Evolutionary conservation across 1,284 basidiomycete species (phyloP).

Genomic region (Rhodotorula sp.): DNA sequence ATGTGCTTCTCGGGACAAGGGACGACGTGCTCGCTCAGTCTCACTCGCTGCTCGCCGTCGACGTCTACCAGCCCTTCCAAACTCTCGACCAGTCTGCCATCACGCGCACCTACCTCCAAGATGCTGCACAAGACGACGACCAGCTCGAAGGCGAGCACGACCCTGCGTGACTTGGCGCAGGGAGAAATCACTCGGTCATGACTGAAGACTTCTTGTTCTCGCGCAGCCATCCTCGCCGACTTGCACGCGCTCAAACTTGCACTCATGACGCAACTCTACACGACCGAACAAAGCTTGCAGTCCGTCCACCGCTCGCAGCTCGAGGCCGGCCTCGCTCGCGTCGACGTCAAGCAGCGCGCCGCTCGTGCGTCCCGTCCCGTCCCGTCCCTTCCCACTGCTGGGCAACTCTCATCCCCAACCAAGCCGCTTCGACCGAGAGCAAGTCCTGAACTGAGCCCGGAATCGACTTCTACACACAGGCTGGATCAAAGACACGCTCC

Average conservation of each 20-base stretch:
- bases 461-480: neutral
- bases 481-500: neutral
- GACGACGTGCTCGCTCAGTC: neutral
- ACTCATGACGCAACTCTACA: neutral
- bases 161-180: too few species aligned
- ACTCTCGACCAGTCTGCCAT: neutral
- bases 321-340: too few species aligned
- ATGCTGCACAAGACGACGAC: neutral
- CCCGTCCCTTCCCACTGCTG: too few species aligned
- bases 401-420: too few species aligned
- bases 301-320: neutral
- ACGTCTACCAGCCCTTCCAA: neutral
- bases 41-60: constrained; percentile 1
- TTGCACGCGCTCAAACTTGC: neutral
- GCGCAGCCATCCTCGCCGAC: constrained; percentile 6
- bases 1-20: neutral
- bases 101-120: neutral
- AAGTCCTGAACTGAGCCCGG: too few species aligned
- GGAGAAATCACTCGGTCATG: too few species aligned
- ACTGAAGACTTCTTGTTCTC: neutral
- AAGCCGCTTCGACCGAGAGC: too few species aligned
- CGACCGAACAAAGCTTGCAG: neutral
- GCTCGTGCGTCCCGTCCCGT: neutral
- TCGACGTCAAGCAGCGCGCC: neutral
- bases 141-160: constrained; percentile 11